Evolutionary conservation across 2,329 filamentous ascomycete genomes (phyloP), one percentile per base, ranked within the genome.

Genomic region (Sclerotinia minor): DNA sequence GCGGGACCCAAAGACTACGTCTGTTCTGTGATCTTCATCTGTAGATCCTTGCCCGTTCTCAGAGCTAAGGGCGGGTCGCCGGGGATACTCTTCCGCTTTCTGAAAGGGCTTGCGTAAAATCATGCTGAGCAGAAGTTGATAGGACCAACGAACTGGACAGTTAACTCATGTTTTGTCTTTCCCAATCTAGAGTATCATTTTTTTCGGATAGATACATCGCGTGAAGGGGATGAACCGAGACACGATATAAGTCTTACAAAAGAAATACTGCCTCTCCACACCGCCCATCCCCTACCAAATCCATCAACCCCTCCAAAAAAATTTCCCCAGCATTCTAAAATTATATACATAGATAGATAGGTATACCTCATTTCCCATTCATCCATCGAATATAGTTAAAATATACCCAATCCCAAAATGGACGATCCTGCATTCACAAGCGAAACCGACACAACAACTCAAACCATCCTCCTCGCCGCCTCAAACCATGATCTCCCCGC

Each of bases 381-480:
- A 6, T 2, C n/a, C 21, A 17, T 38, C 24, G 2, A 50, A 24
- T 38, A 35, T 7, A 57, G 35, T 38, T 11, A 9, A 59, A 2
- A 29, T 45, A 55, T 7, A 61, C 8, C 2, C 15, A 61, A 61
- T 35, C 15, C 69, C 26, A 52, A 53, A 65, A 77, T 77, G 75
- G 72, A 76, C 50, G 75, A 77, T 32, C 73, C 74, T 41, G 73
- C 70, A 19, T 75, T 76, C 35, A 32, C 64, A 19, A 47, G 60
- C 15, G 68, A 69, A 44, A 64, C 73, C 19, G 73, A 77, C 49
- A 63, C 69, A 15, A 75, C 68, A 44, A 77, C 80, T 45, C 86
- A 89, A 78, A 83, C 85, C 70, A 85, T 91, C 72, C 84, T 92
- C 65, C 84, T 89, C 59, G 87, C 87, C 29, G 84, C 89, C 47